A percentile compares a stretch with the other conserved stretches of the same genome.
Evolutionary conservation across 1,139 yeast species (phyloP).

Genomic region (Debaryomyces robertsiae): DNA sequence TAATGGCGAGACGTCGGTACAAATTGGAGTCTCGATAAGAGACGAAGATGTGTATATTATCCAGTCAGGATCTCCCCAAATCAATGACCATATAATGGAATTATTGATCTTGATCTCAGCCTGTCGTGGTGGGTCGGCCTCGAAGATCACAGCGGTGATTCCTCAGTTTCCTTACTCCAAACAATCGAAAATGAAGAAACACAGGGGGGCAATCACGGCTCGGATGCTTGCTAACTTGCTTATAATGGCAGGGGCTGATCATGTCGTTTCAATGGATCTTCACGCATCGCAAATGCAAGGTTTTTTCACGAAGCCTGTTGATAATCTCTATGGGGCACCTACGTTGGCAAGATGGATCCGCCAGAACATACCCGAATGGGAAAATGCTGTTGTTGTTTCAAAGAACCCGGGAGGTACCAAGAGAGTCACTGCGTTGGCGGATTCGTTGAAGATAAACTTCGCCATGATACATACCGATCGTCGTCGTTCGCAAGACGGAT

Average conservation of each 20-base stretch:
- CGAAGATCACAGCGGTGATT: conserved; percentile 93
- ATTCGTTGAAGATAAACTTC: conserved; percentile 88
- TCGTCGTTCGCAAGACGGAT: conserved; percentile 80
- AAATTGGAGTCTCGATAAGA: conserved; percentile 90
- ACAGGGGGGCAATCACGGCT: conserved; percentile 98
- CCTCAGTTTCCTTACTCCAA: conserved; percentile 98
- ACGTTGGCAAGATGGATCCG: conserved; percentile 96
- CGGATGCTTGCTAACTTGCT: conserved; percentile 95
- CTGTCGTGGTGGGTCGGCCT: conserved; percentile 96
- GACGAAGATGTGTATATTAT: conserved; percentile 97
- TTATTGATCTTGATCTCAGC: conserved; percentile 89
- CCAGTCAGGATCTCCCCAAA: conserved; percentile 86
- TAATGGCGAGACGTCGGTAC: conserved; percentile 96
- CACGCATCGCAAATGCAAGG: conserved; percentile 99
- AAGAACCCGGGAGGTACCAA: conserved; percentile 99
- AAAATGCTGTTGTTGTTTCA: conserved; percentile 82
- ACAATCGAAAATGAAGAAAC: conserved; percentile 97
- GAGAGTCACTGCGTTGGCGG: conserved; percentile 96
- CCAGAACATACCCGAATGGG: conserved; percentile 82
- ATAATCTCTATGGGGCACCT: conserved; percentile 94
- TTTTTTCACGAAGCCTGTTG: conserved; percentile 95
- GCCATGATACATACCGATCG: conserved; percentile 99
- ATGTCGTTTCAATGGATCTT: conserved; percentile 95
- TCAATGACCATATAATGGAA: conserved; percentile 97
- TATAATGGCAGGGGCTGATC: conserved; percentile 99